A percentile compares a stretch with the other conserved stretches of the same genome.
These are phyloP conservation scores for Neonectria coccinea DNA, from an alignment of 2,329 filamentous ascomycete species.

Conservation along the genomic window DNA sequence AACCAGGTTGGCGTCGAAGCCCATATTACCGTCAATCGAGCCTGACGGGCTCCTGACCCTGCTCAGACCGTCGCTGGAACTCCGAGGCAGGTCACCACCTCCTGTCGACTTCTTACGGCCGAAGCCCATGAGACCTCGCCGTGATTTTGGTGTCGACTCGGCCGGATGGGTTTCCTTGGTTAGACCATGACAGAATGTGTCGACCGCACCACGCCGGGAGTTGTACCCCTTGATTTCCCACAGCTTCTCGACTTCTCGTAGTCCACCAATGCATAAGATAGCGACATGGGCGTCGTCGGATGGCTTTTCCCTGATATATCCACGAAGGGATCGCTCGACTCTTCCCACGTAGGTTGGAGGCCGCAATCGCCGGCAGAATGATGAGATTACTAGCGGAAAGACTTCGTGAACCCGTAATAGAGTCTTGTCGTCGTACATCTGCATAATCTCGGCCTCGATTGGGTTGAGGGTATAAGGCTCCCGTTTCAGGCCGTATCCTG, in stretches of 20 bases:
- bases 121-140: slow-evolving; percentile 64
- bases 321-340: slow-evolving; percentile 71
- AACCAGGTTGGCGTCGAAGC: slow-evolving; percentile 56
- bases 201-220: slow-evolving; percentile 67
- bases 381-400: slow-evolving; percentile 73
- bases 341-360: slow-evolving; percentile 74
- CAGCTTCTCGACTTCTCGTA: slow-evolving; percentile 71
- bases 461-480: slow-evolving; percentile 71
- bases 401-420: slow-evolving; percentile 72
- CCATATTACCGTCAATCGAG: slow-evolving; percentile 48
- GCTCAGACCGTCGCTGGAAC: slow-evolving; percentile 42
- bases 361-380: slow-evolving; percentile 71
- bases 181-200: slow-evolving; percentile 68
- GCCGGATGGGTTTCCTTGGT: slow-evolving; percentile 54
- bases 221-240: slow-evolving; percentile 78
- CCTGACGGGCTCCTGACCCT: slow-evolving; percentile 44
- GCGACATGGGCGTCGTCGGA: slow-evolving; percentile 72
- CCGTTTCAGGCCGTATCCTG: slow-evolving; percentile 62
- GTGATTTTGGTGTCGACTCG: slow-evolving; percentile 60
- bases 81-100: slow-evolving; percentile 42
- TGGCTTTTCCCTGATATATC: slow-evolving; percentile 72
- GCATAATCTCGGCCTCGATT: slow-evolving; percentile 71
- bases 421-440: slow-evolving; percentile 73
- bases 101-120: slow-evolving; percentile 68
- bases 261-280: slow-evolving; percentile 69